Percentiles rank a stretch among this genome's conserved stretches.
These are phyloP conservation scores for Didymella exigua DNA, from an alignment of 2,329 filamentous ascomycete genomes.

Conservation along the genomic window DNA sequence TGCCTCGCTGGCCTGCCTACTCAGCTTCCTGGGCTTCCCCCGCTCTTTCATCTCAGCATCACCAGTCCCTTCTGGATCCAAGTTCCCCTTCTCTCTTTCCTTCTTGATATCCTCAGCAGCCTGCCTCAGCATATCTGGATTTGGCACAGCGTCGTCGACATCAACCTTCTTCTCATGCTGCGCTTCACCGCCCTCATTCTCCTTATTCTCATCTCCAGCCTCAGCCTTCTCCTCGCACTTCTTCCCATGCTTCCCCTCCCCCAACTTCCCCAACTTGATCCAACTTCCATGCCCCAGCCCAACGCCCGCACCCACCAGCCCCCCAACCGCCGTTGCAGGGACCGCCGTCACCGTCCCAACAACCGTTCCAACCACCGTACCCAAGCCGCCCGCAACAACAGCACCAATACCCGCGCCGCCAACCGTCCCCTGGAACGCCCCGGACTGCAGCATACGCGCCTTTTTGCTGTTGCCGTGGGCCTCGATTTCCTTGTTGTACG, in stretches of 20 bases:
- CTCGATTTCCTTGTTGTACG: constrained; percentile 42
- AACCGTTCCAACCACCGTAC: constrained; percentile 50
- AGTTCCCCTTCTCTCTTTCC: constrained; percentile 22
- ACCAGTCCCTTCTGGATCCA: constrained; percentile 15
- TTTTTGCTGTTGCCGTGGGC: constrained; percentile 45
- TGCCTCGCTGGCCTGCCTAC: constrained; percentile 17
- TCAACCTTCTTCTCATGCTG: constrained; percentile 17
- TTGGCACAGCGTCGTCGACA: constrained; percentile 33
- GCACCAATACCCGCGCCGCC: constrained; percentile 53
- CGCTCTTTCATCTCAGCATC: constrained; percentile 10
- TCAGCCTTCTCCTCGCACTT: constrained; percentile 7
- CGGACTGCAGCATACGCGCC: constrained; percentile 39
- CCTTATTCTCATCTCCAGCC: constrained; percentile 15
- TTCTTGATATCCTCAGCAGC: constrained; percentile 31
- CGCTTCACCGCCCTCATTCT: constrained; percentile 10
- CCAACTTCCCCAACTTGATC: constrained; percentile 45
- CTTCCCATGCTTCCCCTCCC: constrained; percentile 20
- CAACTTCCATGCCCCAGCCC: constrained; percentile 52
- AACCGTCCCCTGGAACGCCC: constrained; percentile 50
- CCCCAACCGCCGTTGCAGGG: constrained; percentile 49
- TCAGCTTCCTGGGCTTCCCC: constrained; percentile 5
- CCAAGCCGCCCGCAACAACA: constrained; percentile 50
- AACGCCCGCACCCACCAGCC: constrained; percentile 49
- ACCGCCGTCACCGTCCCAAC: constrained; percentile 49
- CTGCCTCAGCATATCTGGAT: constrained; percentile 32